Evolutionary conservation across 352 stramenopile genomes (phyloP).

Genomic region (Elongisporangium prolatum): DNA sequence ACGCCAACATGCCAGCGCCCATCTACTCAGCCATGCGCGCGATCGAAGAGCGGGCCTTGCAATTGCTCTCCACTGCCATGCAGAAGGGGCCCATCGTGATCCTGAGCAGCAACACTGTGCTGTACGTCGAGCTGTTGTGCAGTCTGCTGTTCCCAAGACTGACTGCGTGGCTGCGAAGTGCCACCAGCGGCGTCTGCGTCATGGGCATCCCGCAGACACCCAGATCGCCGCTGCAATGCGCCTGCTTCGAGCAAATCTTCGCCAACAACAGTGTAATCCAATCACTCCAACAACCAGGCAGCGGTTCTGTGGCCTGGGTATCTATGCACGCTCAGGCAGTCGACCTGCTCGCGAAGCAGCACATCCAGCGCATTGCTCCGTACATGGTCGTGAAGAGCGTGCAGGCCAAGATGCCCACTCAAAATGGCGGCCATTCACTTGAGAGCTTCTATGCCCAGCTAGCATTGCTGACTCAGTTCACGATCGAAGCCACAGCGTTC

Average conservation of each 20-base stretch:
- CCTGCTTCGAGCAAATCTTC: slow-evolving; percentile 30
- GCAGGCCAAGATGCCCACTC: slow-evolving; percentile 9
- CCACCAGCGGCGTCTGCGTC: slow-evolving; percentile 34
- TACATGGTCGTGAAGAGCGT: slow-evolving; percentile 38
- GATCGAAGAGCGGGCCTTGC: slow-evolving; percentile 31
- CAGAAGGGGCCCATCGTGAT: slow-evolving; percentile 28
- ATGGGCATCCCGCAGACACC: slow-evolving; percentile 15
- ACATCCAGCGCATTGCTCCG: slow-evolving; percentile 24
- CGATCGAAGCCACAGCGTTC: slow-evolving; percentile 17
- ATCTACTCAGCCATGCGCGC: slow-evolving; percentile 8
- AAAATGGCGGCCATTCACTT: slow-evolving; percentile 1
- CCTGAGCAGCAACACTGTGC: slow-evolving; percentile 28
- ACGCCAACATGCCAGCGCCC: slow-evolving; percentile 5
- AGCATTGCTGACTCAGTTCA: slow-evolving; percentile 18
- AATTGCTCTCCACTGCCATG: slow-evolving; percentile 26
- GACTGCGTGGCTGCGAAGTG: slow-evolving; percentile 19
- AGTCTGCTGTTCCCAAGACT: slow-evolving; percentile 45
- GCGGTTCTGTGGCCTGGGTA: slow-evolving; percentile 18
- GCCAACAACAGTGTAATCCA: slow-evolving; percentile 10
- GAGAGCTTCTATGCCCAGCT: slow-evolving; percentile 34
- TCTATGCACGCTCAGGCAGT: slow-evolving; percentile 25
- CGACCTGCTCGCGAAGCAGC: slow-evolving; percentile 20
- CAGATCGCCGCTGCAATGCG: slow-evolving; percentile 23
- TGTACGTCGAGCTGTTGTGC: slow-evolving; percentile 37
- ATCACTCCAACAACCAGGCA: slow-evolving; percentile 14